Percentiles rank a stretch among this genome's conserved stretches.
These are phyloP conservation scores for Spongospora subterranea DNA, from an alignment of 208 protist genomes.

Conservation along the genomic window DNA sequence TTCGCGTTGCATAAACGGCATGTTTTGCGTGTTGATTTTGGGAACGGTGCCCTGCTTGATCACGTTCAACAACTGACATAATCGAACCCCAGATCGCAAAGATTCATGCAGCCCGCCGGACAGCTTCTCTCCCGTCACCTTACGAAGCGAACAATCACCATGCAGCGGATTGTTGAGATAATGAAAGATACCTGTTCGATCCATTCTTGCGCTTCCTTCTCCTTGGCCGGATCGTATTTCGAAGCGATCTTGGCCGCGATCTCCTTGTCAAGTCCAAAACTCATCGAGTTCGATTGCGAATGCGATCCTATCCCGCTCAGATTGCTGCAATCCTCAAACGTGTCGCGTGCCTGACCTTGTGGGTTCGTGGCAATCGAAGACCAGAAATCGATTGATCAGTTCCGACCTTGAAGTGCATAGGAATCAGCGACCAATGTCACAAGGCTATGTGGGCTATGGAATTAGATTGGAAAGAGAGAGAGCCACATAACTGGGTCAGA, in stretches of 20 bases:
- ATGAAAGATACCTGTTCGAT: neutral
- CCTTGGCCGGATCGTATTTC: conserved; percentile 49
- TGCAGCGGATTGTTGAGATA: neutral
- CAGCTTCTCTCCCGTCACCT: neutral
- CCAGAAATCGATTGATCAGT: too few species aligned
- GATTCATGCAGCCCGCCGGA: neutral
- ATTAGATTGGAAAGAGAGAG: too few species aligned
- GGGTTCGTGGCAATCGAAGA: too few species aligned
- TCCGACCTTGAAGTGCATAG: too few species aligned
- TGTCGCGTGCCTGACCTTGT: too few species aligned
- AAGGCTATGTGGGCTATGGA: too few species aligned
- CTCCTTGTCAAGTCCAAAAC: conserved; percentile 36
- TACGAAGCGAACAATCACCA: neutral
- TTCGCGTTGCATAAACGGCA: conserved; percentile 52
- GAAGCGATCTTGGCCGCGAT: conserved; percentile 50
- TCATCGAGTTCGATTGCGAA: too few species aligned
- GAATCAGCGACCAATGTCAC: too few species aligned
- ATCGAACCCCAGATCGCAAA: neutral
- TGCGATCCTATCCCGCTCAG: too few species aligned
- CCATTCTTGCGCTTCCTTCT: conserved; percentile 51
- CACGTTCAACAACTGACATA: neutral
- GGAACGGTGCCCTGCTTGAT: conserved; percentile 39
- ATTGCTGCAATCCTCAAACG: too few species aligned
- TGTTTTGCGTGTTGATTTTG: conserved; percentile 26
- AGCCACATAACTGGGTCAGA: too few species aligned